Evolutionary conservation across 2,329 filamentous ascomycete genomes (phyloP).

Genomic region (Cercospora nicotianae): DNA sequence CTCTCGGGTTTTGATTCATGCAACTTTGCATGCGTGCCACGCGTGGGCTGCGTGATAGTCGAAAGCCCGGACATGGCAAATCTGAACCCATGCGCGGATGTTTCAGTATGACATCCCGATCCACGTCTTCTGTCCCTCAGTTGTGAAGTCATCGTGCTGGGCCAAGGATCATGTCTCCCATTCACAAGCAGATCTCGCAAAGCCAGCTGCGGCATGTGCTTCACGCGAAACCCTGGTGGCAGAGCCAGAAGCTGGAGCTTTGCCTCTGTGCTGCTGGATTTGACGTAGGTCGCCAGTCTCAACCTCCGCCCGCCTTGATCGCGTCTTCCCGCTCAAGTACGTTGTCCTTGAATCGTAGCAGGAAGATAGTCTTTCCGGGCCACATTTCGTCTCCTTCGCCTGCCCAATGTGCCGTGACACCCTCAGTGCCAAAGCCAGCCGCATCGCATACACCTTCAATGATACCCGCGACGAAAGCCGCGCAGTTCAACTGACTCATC

Average conservation of each 20-base stretch:
- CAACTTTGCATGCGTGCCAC: not conserved
- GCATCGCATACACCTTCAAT: conserved; percentile 96
- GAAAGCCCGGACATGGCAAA: not conserved
- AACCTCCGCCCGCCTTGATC: conserved; percentile 37
- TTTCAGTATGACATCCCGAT: not conserved
- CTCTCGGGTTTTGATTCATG: not conserved
- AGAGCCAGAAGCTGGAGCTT: not conserved
- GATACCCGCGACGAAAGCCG: conserved; percentile 90
- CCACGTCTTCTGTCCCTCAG: not conserved
- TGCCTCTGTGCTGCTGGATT: not conserved
- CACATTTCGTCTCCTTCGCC: conserved; percentile 68
- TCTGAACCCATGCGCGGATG: not conserved
- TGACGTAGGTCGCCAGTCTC: conserved; percentile 3
- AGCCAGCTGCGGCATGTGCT: not conserved
- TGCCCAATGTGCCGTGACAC: conserved; percentile 81
- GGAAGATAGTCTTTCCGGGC: conserved; percentile 93
- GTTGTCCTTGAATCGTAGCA: conserved; percentile 88
- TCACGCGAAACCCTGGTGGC: not conserved
- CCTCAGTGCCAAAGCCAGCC: conserved; percentile 76
- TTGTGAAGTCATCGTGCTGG: not conserved
- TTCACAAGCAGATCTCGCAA: not conserved
- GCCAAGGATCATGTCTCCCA: not conserved
- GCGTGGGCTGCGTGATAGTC: not conserved
- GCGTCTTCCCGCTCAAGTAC: conserved; percentile 84
- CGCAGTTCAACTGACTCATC: conserved; percentile 95